These are phyloP conservation scores for Drechslerella coelobrocha DNA, from an alignment of 2,329 filamentous ascomycete genomes.

Conservation along the genomic window DNA sequence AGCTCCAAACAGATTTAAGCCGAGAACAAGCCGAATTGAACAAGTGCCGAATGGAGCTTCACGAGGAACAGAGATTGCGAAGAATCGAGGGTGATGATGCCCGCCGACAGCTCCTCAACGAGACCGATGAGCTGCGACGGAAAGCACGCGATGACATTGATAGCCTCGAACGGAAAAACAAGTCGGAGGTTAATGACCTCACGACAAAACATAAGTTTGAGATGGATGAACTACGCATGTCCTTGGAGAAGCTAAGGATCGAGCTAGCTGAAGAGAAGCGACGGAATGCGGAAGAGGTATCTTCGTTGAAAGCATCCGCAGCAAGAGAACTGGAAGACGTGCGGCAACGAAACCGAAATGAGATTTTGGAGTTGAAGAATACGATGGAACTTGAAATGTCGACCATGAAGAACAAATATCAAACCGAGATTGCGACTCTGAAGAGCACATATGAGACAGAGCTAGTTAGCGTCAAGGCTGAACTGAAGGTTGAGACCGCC, in stretches of 20 bases:
- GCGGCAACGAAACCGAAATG: constrained; percentile 64
- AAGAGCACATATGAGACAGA: constrained; percentile 42
- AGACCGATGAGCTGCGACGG: constrained; percentile 65
- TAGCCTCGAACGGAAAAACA: constrained; percentile 59
- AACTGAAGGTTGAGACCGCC: constrained; percentile 44
- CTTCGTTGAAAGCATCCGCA: constrained; percentile 72
- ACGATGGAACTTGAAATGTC: constrained; percentile 61
- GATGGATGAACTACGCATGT: constrained; percentile 70
- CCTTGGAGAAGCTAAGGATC: constrained; percentile 62
- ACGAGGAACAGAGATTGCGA: constrained; percentile 62
- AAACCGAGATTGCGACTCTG: constrained; percentile 45
- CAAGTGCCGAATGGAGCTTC: constrained; percentile 70
- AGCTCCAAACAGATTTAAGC: constrained; percentile 54
- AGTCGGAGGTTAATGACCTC: constrained; percentile 66
- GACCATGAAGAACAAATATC: constrained; percentile 36
- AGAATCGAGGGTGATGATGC: constrained; percentile 66
- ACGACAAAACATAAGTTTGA: constrained; percentile 72
- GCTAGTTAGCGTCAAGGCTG: constrained; percentile 33
- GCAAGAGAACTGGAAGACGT: constrained; percentile 62
- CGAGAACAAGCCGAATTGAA: constrained; percentile 62
- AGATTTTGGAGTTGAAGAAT: constrained; percentile 62
- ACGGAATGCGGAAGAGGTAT: constrained; percentile 54
- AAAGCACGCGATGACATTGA: constrained; percentile 61
- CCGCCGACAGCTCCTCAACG: constrained; percentile 64
- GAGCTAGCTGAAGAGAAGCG: constrained; percentile 47